Evolutionary conservation across 1,284 basidiomycete species (phyloP).

Genomic region (Rhodotorula mucilaginosa): DNA sequence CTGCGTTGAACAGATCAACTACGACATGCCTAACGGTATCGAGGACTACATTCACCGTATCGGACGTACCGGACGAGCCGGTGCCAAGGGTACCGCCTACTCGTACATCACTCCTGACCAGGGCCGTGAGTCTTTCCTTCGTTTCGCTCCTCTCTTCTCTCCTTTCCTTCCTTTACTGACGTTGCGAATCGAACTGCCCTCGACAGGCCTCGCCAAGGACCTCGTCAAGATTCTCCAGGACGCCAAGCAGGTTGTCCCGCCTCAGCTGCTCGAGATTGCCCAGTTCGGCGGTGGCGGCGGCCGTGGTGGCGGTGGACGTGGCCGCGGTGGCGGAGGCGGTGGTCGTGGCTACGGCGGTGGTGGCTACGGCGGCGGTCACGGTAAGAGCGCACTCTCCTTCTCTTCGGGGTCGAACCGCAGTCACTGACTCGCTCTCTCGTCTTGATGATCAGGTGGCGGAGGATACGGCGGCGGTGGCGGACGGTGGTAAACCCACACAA

Average conservation of each 20-base stretch:
- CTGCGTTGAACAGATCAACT: constrained; percentile 30
- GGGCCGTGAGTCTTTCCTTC: constrained; percentile 26
- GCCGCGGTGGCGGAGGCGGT: constrained; percentile 46
- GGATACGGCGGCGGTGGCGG: constrained; percentile 2
- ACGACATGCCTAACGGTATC: constrained; percentile 33
- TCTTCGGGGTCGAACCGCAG: not conserved
- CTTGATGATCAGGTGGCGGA: not conserved
- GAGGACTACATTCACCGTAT: constrained; percentile 78
- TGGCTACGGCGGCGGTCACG: constrained; percentile 34
- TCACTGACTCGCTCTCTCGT: not conserved
- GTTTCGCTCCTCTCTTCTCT: not conserved
- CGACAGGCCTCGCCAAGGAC: constrained; percentile 90
- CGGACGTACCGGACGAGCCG: constrained; percentile 67
- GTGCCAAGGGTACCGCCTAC: constrained; percentile 78
- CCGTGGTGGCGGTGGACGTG: constrained; percentile 54
- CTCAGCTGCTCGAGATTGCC: constrained; percentile 90
- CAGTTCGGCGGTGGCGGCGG: constrained; percentile 62
- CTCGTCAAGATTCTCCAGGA: constrained; percentile 84
- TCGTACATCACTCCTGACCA: constrained; percentile 73
- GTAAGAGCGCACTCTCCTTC: not conserved
- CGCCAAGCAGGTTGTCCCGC: constrained; percentile 81
- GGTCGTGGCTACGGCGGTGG: constrained; percentile 31
- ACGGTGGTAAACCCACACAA: not conserved
- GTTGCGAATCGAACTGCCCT: not conserved
- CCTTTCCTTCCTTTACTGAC: too few species aligned